Evolutionary conservation across 345 rosid species (phyloP).

Genomic region (Salix purpurea): DNA sequence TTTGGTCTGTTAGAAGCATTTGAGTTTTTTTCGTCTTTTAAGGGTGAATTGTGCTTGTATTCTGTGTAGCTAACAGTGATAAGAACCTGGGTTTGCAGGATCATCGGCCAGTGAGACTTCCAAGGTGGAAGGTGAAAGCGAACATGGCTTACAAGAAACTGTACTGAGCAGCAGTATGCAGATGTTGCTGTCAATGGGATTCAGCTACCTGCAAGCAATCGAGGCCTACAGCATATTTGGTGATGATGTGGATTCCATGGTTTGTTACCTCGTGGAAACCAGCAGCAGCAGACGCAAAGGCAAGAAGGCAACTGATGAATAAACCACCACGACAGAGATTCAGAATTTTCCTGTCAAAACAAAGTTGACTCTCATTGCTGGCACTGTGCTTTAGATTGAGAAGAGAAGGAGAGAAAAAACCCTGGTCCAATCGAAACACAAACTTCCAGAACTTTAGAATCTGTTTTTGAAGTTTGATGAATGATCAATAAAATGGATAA

Average conservation of each 20-base stretch:
- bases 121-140: conserved; percentile 35
- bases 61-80: background rate
- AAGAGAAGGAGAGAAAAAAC: too few species aligned
- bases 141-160: conserved; percentile 30
- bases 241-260: conserved; percentile 92
- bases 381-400: background rate
- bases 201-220: conserved; percentile 74
- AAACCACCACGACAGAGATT: conserved; percentile 3
- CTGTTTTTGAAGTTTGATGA: background rate
- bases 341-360: background rate
- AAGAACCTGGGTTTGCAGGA: conserved; percentile 37
- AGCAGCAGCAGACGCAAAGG: conserved; percentile 73
- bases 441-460: background rate
- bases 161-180: conserved; percentile 67
- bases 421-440: background rate
- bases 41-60: background rate
- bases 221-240: conserved; percentile 96
- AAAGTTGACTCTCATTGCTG: background rate
- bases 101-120: conserved; percentile 57
- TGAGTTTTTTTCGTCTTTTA: background rate
- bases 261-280: conserved; percentile 81
- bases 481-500: background rate
- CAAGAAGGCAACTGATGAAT: conserved; percentile 86
- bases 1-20: background rate
- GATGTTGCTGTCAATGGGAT: conserved; percentile 88